These are phyloP conservation scores for Infundibulicybe gibba DNA, from an alignment of 768 basidiomycete species.

Conservation along the genomic window DNA sequence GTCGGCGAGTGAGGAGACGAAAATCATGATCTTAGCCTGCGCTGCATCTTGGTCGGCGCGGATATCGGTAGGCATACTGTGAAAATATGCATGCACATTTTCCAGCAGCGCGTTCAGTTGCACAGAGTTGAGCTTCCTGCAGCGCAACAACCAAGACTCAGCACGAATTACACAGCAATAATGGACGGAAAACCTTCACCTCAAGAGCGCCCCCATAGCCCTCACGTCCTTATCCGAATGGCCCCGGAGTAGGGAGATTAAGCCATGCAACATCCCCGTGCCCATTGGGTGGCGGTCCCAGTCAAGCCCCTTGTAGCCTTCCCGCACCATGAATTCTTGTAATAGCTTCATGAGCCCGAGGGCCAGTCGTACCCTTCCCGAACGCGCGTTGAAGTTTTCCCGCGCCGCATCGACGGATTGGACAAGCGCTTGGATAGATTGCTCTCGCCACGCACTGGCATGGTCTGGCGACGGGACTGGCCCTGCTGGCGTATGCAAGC, in stretches of 20 bases:
- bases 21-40: conserved; percentile 13
- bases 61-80: conserved; percentile 22
- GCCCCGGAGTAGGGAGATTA: conserved; percentile 43
- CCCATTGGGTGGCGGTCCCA: conserved; percentile 20
- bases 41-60: conserved; percentile 29
- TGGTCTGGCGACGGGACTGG: conserved; percentile 4
- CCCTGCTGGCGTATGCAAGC: conserved; percentile 19
- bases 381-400: conserved; percentile 22
- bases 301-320: conserved; percentile 38
- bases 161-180: neutral
- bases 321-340: conserved; percentile 36
- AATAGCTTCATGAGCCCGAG: conserved; percentile 43
- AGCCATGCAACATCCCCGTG: conserved; percentile 28
- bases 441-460: conserved; percentile 18
- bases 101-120: conserved; percentile 34
- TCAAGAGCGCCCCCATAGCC: conserved; percentile 41
- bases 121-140: conserved; percentile 34
- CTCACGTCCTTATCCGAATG: conserved; percentile 38
- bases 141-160: neutral
- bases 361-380: conserved; percentile 37
- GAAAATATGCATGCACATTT: conserved; percentile 34
- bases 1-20: conserved; percentile 15
- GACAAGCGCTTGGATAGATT: conserved; percentile 25
- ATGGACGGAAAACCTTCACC: conserved; percentile 27
- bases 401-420: conserved; percentile 34